phyloP scores from a whole-genome alignment of 1,139 yeast genomes.

The Hemisphaericaspora xylanilytica region DNA sequence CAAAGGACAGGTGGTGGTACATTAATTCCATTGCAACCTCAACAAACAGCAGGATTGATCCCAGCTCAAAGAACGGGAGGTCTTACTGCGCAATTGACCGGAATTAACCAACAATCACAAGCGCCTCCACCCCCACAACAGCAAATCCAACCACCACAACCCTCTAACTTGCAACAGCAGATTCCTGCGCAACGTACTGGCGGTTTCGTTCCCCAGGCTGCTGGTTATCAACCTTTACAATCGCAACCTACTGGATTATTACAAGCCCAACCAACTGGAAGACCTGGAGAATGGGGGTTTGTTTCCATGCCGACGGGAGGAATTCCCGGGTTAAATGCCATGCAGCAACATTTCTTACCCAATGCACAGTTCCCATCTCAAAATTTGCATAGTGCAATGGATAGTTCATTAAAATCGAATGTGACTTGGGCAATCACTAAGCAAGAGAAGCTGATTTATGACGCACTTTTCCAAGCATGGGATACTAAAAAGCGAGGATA shows the following conservation, averaged over 20 bases:
- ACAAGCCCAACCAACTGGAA: constrained; percentile 61
- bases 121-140: constrained; percentile 30
- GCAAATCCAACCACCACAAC: constrained; percentile 38
- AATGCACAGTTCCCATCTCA: constrained; percentile 41
- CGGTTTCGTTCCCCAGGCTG: constrained; percentile 23
- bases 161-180: constrained; percentile 32
- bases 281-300: constrained; percentile 83
- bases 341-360: constrained; percentile 79
- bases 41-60: constrained; percentile 47
- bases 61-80: constrained; percentile 44
- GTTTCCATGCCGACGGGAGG: constrained; percentile 72
- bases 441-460: constrained; percentile 84
- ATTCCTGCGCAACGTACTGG: constrained; percentile 40
- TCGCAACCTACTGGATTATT: constrained; percentile 45
- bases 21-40: constrained; percentile 47
- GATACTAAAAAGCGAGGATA: constrained; percentile 67
- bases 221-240: constrained; percentile 35
- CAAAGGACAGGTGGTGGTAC: constrained; percentile 47
- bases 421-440: constrained; percentile 76
- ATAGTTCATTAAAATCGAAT: constrained; percentile 47
- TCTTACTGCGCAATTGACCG: constrained; percentile 34
- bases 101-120: constrained; percentile 23
- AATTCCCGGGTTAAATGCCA: constrained; percentile 71
- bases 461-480: constrained; percentile 86
- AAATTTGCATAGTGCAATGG: constrained; percentile 51